Evolutionary conservation across 176 grass and related monocot genomes (phyloP).

Genomic region (Aegilops umbellulata): DNA sequence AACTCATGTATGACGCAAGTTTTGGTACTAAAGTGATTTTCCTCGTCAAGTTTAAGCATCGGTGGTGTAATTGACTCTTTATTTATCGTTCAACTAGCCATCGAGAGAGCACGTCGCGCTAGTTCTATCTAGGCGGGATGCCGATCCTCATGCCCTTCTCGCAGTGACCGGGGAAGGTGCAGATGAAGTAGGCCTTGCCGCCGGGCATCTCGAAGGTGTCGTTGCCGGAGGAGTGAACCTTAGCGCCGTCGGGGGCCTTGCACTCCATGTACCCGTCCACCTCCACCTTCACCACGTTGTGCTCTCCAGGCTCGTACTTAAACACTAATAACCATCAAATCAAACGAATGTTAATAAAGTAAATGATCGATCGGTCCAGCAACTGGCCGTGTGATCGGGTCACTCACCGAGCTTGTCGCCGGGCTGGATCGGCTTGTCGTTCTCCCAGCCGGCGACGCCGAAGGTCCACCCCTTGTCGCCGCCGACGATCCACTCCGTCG

Average conservation of each 20-base stretch:
- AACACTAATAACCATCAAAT: not conserved
- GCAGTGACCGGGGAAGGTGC: not conserved
- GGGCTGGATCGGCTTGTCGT: not conserved
- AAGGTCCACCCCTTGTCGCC: not conserved
- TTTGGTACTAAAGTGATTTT: no score
- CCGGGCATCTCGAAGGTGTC: not conserved
- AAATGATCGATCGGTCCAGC: not conserved
- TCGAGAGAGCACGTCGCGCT: no score
- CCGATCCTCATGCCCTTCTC: constrained; percentile 13
- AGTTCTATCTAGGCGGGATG: not conserved
- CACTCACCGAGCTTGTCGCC: not conserved
- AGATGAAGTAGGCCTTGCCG: constrained; percentile 17
- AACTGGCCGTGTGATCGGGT: not conserved
- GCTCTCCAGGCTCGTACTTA: not conserved
- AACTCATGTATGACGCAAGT: no score
- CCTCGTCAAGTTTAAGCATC: no score
- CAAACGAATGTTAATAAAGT: not conserved
- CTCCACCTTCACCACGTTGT: constrained; percentile 7
- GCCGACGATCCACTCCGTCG: not conserved
- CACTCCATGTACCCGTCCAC: not conserved
- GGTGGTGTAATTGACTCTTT: no score
- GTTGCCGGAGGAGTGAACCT: not conserved
- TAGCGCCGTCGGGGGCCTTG: not conserved
- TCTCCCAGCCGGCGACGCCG: not conserved
- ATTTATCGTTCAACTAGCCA: no score